Evolutionary conservation across 805 yeast species (phyloP), one percentile per base, ranked within the genome.

Genomic region (Blastobotrys mokoenaii): DNA sequence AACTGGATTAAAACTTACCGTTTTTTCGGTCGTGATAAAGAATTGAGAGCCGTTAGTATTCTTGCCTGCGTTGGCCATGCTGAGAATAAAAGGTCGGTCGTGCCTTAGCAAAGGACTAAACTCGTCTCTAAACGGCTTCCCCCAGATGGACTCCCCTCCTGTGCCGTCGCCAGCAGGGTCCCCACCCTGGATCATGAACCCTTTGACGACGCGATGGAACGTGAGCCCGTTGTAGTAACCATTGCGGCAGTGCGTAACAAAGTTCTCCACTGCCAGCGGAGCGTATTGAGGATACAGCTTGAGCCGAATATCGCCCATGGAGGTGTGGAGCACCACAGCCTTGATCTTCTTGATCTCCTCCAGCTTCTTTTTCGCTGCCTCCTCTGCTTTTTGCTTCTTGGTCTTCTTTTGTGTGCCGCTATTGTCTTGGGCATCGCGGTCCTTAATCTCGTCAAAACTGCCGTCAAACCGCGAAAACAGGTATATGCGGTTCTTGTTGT

Each of bases 61-160:
- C 34, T 76, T 73, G 1, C 81, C 81, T 3, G 78, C 75, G 51
- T 76, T 76, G 43, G 80, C 81, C 82, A 77, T 77, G n/a, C 77
- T 71, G 43, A 76, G 70, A 50, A 70, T 67, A 54, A 71, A 76
- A 31, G 80, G 80, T 50, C 63, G 64, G 53, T 74, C 79, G 54
- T 76, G 80, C 36, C 61, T 56, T 47, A 69, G 55, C 37, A 65
- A 56, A 55, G 72, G 72, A 55, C 69, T 66, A 37, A 63, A 61
- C 54, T 76, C 82, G 50, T 76, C 80, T 54, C 71, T 74, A 45
- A 66, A 66, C 6, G 49, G 46, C 29, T 48, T 48, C 2, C 64
- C 62, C 67, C 66, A 67, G n/a, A 64, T 58, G 35, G 63, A 53
- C 36, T 62, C 63, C 3, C 71, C 71, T 4, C 71, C 71, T 1